Evolutionary conservation across 2,329 filamentous ascomycete species (phyloP), one percentile per base, ranked within the genome.

Genomic region (Magnaporthiopsis incrustans): DNA sequence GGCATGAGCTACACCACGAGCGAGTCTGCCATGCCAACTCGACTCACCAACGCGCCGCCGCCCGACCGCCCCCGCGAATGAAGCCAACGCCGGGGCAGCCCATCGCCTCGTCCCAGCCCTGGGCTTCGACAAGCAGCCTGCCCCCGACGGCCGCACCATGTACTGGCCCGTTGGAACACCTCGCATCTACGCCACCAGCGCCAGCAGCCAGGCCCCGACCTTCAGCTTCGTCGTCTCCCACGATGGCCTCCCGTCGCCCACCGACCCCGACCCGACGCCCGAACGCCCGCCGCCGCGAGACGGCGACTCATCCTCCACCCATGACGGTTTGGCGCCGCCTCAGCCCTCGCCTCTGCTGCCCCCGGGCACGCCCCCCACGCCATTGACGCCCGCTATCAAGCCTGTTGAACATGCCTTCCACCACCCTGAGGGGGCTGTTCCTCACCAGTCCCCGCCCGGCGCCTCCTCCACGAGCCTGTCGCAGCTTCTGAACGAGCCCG

Each of bases 141-240:
- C 38, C 38, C 38, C 38, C 38, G 38, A 50, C 38, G 38, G 38
- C 53, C 60, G 18, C 60, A 65, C 79, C 82, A 96, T 95, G 91
- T 96, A 96, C 83, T 96, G 91, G 91, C 91, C 91, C 73, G 85
- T 92, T 76, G 91, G 90, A 76, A 90, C 90, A 74, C 90, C 91
- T 73, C 87, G 88, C 75, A 87, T 93, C 75, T 94, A 91, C 80
- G 88, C 90, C 73, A 89, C 89, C 70, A 90, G 83, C 78, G 90
- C 82, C 78, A 90, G 86, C 77, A 85, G 83, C 72, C 82, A 82
- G 74, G 76, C 81, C 69, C 76, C 80, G 64, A 75, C 77, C 64
- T 75, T 81, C 68, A 81, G 78, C 67, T 73, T 81, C 65, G 77
- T 82, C 67, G 76, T 85, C 66, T 84, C 82, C 63, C 82, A 88